A percentile compares a stretch with the other conserved stretches of the same genome.
Conservation (phyloP, 106 monocot genomes). For the Allium cepa region DNA sequence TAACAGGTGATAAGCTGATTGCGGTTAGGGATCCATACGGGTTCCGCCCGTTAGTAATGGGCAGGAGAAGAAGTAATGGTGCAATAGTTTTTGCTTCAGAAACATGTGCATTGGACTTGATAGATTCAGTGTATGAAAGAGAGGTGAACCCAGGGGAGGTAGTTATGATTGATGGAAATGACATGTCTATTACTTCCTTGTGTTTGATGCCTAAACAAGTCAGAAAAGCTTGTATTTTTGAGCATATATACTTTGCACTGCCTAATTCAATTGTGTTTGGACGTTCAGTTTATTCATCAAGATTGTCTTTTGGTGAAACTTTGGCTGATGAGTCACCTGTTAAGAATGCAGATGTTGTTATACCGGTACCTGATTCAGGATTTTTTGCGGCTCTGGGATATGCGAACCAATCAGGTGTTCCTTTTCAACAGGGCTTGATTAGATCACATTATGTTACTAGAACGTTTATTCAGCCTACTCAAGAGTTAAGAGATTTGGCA, state of each 20-base stretch:
- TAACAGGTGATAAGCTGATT: slow-evolving; percentile 41
- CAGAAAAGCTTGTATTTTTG: slow-evolving; percentile 79
- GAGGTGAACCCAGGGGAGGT: slow-evolving; percentile 40
- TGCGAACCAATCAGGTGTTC: slow-evolving; percentile 45
- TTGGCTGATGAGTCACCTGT: slow-evolving; percentile 71
- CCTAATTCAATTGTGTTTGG: slow-evolving; percentile 85
- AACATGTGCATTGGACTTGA: slow-evolving; percentile 58
- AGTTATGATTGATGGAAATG: slow-evolving; percentile 15
- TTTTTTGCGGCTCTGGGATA: slow-evolving; percentile 87
- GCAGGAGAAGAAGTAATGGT: slow-evolving; percentile 35
- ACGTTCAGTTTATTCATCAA: slow-evolving; percentile 37
- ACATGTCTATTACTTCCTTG: slow-evolving; percentile 26
- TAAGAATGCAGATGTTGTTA: slow-evolving; percentile 63
- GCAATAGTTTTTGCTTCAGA: slow-evolving; percentile 63
- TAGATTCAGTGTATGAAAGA: slow-evolving; percentile 46
- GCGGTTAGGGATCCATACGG: slow-evolving; percentile 75
- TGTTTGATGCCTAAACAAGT: slow-evolving; percentile 53
- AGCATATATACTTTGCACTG: slow-evolving; percentile 91
- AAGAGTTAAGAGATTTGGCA: slow-evolving; percentile 68
- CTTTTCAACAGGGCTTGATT: slow-evolving; percentile 79
- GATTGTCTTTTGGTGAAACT: slow-evolving; percentile 51
- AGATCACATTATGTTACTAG: slow-evolving; percentile 85
- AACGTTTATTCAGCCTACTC: slow-evolving; percentile 82
- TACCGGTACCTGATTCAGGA: slow-evolving; percentile 88
- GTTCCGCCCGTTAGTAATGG: slow-evolving; percentile 86